phyloP scores from a whole-genome alignment of 169 alveolate genomes.

The Eimeria brunetti region DNA sequence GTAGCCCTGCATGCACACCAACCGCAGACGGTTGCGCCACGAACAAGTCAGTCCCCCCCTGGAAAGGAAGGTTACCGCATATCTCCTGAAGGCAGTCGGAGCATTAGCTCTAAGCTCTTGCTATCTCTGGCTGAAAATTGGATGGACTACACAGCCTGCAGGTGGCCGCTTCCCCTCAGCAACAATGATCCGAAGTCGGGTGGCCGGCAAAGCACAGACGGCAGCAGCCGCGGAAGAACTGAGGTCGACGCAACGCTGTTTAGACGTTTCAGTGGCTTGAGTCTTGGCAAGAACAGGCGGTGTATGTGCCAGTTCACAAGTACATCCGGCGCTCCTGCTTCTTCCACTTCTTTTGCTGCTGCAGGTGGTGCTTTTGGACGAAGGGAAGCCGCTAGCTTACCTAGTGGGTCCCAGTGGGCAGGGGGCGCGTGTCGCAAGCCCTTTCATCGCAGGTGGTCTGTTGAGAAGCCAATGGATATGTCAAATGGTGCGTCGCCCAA shows the following conservation, averaged over 20 bases:
- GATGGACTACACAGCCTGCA: conserved; percentile 73
- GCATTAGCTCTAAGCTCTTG: not conserved
- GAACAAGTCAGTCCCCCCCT: not conserved
- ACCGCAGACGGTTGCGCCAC: not conserved
- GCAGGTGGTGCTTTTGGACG: not conserved
- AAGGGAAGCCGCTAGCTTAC: not conserved
- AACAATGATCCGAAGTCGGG: conserved; percentile 56
- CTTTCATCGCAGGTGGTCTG: not conserved
- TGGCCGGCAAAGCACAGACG: not conserved
- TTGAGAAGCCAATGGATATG: conserved; percentile 6
- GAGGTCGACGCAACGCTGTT: conserved; percentile 14
- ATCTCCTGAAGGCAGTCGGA: conserved; percentile 12
- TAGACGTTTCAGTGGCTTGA: conserved; percentile 26
- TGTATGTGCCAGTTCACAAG: not conserved
- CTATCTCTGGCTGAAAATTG: conserved; percentile 59
- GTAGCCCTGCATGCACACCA: not conserved
- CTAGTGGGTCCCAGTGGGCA: conserved; percentile 1
- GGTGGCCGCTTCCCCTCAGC: conserved; percentile 67
- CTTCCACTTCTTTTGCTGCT: not conserved
- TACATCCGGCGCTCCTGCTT: not conserved
- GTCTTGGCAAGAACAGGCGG: not conserved
- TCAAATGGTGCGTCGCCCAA: not conserved
- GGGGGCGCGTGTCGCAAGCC: not conserved
- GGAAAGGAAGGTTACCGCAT: not conserved
- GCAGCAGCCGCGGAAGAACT: not conserved